These are phyloP conservation scores for Paecilomyces variotii DNA, from an alignment of 2,329 filamentous ascomycete species.

Conservation along the genomic window DNA sequence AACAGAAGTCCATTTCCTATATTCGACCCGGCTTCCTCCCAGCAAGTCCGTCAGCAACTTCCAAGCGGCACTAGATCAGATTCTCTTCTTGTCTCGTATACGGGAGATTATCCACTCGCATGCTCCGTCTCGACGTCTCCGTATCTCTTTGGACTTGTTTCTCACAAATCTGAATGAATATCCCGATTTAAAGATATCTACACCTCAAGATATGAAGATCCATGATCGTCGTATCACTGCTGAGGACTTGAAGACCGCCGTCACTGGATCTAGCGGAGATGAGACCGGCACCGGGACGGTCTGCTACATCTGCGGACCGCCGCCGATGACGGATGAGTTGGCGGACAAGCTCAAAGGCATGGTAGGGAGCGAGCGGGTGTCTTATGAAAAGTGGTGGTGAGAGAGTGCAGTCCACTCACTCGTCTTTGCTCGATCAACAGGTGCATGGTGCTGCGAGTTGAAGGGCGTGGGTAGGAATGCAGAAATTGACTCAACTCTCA, in stretches of 20 bases:
- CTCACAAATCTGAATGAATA: constrained; percentile 19
- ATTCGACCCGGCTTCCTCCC: constrained; percentile 45
- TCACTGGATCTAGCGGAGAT: constrained; percentile 21
- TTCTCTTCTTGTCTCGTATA: constrained; percentile 43
- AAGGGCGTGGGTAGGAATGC: neutral
- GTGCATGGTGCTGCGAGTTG: neutral
- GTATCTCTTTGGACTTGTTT: constrained; percentile 26
- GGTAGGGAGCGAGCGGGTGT: constrained; percentile 40
- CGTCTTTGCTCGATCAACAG: neutral
- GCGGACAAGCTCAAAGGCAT: constrained; percentile 35
- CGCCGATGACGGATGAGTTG: constrained; percentile 60
- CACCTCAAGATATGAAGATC: constrained; percentile 17
- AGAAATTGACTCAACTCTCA: neutral
- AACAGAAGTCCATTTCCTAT: constrained; percentile 52
- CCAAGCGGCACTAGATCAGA: constrained; percentile 18
- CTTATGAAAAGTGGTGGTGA: constrained; percentile 60
- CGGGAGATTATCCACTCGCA: constrained; percentile 26
- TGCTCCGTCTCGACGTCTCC: constrained; percentile 16
- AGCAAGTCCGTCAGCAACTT: neutral
- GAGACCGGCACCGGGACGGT: constrained; percentile 34
- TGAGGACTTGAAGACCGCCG: constrained; percentile 27
- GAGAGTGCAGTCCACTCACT: neutral
- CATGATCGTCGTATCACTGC: constrained; percentile 26
- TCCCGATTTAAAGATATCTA: constrained; percentile 1
- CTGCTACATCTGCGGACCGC: constrained; percentile 62